Percentiles rank a stretch among this genome's conserved stretches.
These are phyloP conservation scores for Echinochloa phyllopogon DNA, from an alignment of 176 grass and related monocot species.

Conservation along the genomic window DNA sequence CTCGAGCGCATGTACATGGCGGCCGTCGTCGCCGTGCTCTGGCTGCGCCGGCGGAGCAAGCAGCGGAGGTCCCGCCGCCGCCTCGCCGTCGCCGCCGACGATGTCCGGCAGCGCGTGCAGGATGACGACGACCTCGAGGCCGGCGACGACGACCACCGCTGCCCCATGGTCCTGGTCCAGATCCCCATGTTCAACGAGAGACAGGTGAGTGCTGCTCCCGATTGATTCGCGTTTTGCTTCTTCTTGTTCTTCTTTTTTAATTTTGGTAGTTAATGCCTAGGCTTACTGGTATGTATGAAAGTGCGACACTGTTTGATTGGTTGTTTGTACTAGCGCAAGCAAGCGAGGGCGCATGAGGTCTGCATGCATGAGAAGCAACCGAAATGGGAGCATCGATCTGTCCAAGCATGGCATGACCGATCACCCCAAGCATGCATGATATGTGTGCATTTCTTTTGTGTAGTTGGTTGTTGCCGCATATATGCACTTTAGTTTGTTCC, in stretches of 20 bases:
- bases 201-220: slow-evolving; percentile 49
- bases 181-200: slow-evolving; percentile 98
- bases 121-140: slow-evolving; percentile 40
- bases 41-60: slow-evolving; percentile 36
- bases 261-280: neutral
- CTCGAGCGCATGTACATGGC: slow-evolving; percentile 94
- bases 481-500: neutral
- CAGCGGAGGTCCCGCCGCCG: neutral
- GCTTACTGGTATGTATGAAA: neutral
- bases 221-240: neutral
- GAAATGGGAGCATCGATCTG: neutral
- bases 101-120: neutral
- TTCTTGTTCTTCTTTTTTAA: neutral
- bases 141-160: slow-evolving; percentile 18
- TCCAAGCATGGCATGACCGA: neutral
- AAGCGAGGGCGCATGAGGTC: neutral
- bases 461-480: neutral
- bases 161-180: slow-evolving; percentile 73
- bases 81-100: neutral
- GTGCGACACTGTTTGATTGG: neutral
- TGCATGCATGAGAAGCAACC: neutral
- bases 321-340: neutral
- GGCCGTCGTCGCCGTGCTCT: slow-evolving; percentile 59
- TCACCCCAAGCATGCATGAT: neutral
- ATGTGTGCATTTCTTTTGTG: neutral